These are phyloP conservation scores for Ceraceosorus bombacis DNA, from an alignment of 1,284 basidiomycete species.

Conservation along the genomic window DNA sequence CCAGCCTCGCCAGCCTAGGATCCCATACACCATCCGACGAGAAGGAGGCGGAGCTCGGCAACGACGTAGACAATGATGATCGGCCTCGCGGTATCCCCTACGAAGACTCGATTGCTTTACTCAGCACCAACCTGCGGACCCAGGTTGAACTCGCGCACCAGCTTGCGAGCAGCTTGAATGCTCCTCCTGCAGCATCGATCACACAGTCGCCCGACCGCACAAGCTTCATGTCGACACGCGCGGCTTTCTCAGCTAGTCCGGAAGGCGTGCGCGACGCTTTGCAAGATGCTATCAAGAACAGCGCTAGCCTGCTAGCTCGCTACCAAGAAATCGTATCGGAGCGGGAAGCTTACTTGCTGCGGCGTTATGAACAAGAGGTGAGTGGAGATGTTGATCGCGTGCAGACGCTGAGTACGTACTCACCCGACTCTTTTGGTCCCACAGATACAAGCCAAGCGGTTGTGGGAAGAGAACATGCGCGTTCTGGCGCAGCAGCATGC, in stretches of 20 bases:
- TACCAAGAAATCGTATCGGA: constrained; percentile 67
- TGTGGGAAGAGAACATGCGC: constrained; percentile 89
- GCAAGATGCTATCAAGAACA: constrained; percentile 58
- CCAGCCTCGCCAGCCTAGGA: constrained; percentile 21
- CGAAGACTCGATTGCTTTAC: constrained; percentile 61
- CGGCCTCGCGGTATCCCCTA: constrained; percentile 59
- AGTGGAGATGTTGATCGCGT: too few species aligned
- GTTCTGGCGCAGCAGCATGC: constrained; percentile 80
- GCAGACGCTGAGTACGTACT: too few species aligned
- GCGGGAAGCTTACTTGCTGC: constrained; percentile 65
- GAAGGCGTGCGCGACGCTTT: constrained; percentile 52
- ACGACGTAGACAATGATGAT: constrained; percentile 48
- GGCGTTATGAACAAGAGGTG: constrained; percentile 61
- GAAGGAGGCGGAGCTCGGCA: constrained; percentile 20
- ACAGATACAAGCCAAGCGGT: constrained; percentile 56
- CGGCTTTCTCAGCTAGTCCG: neutral
- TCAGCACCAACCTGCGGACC: constrained; percentile 66
- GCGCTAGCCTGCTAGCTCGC: constrained; percentile 60
- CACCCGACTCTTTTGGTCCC: too few species aligned
- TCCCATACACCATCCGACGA: constrained; percentile 18
- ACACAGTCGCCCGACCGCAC: constrained; percentile 2
- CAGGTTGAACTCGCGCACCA: constrained; percentile 72
- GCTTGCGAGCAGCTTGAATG: constrained; percentile 57
- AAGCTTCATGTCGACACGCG: neutral
- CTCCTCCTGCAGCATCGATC: constrained; percentile 3